Percentiles rank a stretch among this genome's conserved stretches.
Evolutionary conservation across 768 basidiomycete species (phyloP).

Genomic region (Xerocomellus amylosporus): DNA sequence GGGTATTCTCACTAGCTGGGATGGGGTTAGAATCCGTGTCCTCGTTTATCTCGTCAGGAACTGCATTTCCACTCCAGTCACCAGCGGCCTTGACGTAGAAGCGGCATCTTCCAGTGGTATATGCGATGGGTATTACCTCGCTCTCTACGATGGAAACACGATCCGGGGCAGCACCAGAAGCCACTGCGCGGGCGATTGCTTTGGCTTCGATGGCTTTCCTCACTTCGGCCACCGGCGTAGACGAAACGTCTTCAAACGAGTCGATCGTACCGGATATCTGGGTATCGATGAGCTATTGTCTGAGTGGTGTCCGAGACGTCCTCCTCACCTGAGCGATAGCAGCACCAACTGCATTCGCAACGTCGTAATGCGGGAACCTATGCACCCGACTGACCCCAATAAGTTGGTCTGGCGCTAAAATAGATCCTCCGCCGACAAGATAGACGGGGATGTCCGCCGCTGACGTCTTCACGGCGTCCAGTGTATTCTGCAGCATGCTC

Average conservation of each 20-base stretch:
- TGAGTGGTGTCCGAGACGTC: neutral
- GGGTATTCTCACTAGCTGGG: conserved; percentile 4
- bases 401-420: conserved; percentile 51
- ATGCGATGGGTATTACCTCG: conserved; percentile 46
- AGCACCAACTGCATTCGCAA: conserved; percentile 63
- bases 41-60: conserved; percentile 23
- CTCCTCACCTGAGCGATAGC: conserved; percentile 40
- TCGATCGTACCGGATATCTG: conserved; percentile 46
- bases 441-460: conserved; percentile 54
- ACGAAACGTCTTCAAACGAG: conserved; percentile 42
- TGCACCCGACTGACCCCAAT: conserved; percentile 51
- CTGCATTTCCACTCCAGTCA: conserved; percentile 37
- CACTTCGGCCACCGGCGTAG: conserved; percentile 32
- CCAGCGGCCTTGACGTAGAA: conserved; percentile 63
- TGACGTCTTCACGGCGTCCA: conserved; percentile 66
- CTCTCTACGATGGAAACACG: conserved; percentile 54
- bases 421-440: conserved; percentile 65
- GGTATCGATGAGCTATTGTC: conserved; percentile 9
- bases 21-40: neutral
- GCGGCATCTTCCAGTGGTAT: conserved; percentile 33
- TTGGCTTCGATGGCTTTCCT: conserved; percentile 34
- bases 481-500: conserved; percentile 41
- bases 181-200: conserved; percentile 44
- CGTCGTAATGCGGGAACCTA: conserved; percentile 48
- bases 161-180: conserved; percentile 42